Evolutionary conservation across 2,329 filamentous ascomycete species (phyloP).

Genomic region (Tolypocladium paradoxum): DNA sequence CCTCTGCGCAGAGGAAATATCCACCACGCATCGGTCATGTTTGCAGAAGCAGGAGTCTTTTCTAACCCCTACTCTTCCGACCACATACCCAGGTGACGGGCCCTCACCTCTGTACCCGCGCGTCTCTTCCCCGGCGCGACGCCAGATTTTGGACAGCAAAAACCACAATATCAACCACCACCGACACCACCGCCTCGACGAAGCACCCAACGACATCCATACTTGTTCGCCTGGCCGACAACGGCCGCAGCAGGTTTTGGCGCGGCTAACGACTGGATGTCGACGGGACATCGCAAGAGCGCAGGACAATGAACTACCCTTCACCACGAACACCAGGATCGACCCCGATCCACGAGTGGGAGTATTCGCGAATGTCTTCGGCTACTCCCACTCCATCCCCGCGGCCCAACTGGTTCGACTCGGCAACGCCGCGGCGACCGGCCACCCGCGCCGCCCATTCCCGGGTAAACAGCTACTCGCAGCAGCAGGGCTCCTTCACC

Average conservation of each 20-base stretch:
- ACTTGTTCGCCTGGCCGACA: background rate
- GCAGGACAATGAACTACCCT: constrained; percentile 26
- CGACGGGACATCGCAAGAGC: constrained; percentile 22
- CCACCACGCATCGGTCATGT: constrained; percentile 35
- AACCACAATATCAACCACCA: background rate
- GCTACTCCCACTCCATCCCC: constrained; percentile 48
- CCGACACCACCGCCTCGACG: background rate
- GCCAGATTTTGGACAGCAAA: background rate
- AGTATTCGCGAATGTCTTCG: constrained; percentile 41
- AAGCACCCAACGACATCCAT: background rate
- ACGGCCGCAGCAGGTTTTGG: background rate
- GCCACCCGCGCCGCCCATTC: constrained; percentile 37
- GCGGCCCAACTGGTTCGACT: constrained; percentile 38
- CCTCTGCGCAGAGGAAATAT: constrained; percentile 20
- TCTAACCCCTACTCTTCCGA: constrained; percentile 47
- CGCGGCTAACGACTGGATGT: constrained; percentile 12
- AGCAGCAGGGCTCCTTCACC: constrained; percentile 23
- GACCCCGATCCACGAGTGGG: constrained; percentile 39
- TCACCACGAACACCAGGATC: constrained; percentile 32
- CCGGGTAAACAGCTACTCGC: constrained; percentile 27
- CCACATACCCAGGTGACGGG: constrained; percentile 52
- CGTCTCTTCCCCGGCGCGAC: constrained; percentile 12
- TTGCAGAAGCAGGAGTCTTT: constrained; percentile 42
- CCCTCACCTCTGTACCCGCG: constrained; percentile 33
- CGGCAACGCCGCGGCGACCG: constrained; percentile 39